Evolutionary conservation across 2,329 filamentous ascomycete species (phyloP), one percentile per base, ranked within the genome.

Genomic region (Alternaria sp.): DNA sequence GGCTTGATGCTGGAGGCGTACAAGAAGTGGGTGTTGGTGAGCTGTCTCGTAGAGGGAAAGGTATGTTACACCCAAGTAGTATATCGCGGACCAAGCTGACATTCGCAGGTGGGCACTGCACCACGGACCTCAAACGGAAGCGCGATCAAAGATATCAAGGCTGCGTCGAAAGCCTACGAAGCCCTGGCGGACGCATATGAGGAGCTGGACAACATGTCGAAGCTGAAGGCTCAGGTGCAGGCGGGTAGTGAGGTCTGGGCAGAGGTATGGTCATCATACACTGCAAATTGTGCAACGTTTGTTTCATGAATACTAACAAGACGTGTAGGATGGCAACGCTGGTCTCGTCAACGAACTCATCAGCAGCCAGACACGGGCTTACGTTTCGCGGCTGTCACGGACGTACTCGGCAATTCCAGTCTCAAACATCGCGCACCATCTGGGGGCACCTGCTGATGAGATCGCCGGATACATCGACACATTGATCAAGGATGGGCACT

Each of bases 1-100:
- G 90, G 89, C 76, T 85, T 96, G 55, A 96, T 96, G 91, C 84
- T 92, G 5, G 93, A 97, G 69, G 92, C 93, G 6, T 95, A 97
- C 84, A 96, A 95, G 82, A 96, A 95, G 80, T 97, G 93, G 92
- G 77, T 96, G 9, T 82, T 99, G 15, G 86, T 94, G 10, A 88
- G 89, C 57, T 84, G 97, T 58, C 82, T 99, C 18, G 84, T 87
- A 7, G 83, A 89, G 57, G 94, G 94, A 68, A 87, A 84, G 71
- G 83, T 87, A 71, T 78, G 82, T 71, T 66, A 49, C 11, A 4
- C 5, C 37, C 20, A 9, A 41, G 21, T 14, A 20, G 15, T 26
- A 9, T 14, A 18, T 6, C 43, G 8, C 28, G 21, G 15, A 12
- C 20, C 14, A n/a, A 18, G 45, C 65, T 67, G 18, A 67, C 58